Evolutionary conservation across 2,329 filamentous ascomycete species (phyloP).

Genomic region (Aaosphaeria pasadenensis): DNA sequence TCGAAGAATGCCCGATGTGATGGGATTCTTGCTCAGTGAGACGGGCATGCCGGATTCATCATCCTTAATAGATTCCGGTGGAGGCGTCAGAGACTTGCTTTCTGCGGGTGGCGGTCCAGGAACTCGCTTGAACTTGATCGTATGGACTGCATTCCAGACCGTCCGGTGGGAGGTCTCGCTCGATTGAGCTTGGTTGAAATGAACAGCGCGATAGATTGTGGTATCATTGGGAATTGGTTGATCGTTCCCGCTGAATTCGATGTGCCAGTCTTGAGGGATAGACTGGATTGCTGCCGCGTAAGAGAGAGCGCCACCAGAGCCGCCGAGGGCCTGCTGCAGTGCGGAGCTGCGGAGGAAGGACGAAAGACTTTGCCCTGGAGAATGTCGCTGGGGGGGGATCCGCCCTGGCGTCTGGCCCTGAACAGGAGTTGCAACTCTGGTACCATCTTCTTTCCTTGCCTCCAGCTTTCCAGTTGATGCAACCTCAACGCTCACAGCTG

Average conservation of each 20-base stretch:
- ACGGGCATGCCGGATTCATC: constrained; percentile 65
- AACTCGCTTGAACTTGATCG: constrained; percentile 87
- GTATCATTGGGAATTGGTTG: constrained; percentile 86
- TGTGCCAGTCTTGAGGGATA: constrained; percentile 90
- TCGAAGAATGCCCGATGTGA: constrained; percentile 81
- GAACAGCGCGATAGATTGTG: constrained; percentile 92
- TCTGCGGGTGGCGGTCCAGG: constrained; percentile 77
- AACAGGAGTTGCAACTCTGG: constrained; percentile 77
- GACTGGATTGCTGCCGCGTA: constrained; percentile 82
- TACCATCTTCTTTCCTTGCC: constrained; percentile 88
- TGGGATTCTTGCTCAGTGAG: constrained; percentile 78
- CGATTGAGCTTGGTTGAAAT: constrained; percentile 61
- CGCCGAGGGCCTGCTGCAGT: constrained; percentile 26
- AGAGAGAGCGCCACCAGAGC: constrained; percentile 60
- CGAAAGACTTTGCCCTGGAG: constrained; percentile 27
- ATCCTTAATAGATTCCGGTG: constrained; percentile 48
- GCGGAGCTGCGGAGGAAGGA: constrained; percentile 31
- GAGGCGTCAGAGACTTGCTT: constrained; percentile 58
- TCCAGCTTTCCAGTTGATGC: constrained; percentile 84
- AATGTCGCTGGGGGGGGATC: constrained; percentile 26
- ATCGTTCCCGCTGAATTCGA: constrained; percentile 86
- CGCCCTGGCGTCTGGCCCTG: constrained; percentile 46
- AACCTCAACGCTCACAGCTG: constrained; percentile 88
- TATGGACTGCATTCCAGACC: constrained; percentile 87
- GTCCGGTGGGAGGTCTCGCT: constrained; percentile 70